These are phyloP conservation scores for Pterocarpus macrocarpus DNA, from an alignment of 306 rosid species.

Conservation along the genomic window DNA sequence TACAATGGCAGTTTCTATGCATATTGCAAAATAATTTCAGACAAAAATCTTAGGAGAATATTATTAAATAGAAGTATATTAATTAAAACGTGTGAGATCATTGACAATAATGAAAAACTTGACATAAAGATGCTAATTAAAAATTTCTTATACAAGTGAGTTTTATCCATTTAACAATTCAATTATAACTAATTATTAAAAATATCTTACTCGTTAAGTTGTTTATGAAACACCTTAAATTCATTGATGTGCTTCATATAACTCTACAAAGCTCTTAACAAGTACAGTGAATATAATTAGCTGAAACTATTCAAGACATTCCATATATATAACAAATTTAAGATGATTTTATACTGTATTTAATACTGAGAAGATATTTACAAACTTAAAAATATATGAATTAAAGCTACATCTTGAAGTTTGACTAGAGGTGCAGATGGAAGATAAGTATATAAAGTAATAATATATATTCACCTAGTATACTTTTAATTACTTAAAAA, in stretches of 20 bases:
- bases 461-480: not conserved
- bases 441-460: no score
- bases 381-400: not conserved
- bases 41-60: not conserved
- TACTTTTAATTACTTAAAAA: not conserved
- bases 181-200: not conserved
- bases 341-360: not conserved
- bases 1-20: not conserved
- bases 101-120: not conserved
- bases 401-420: not conserved
- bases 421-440: not conserved
- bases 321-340: not conserved
- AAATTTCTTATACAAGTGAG: not conserved
- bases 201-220: not conserved
- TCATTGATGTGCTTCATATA: not conserved
- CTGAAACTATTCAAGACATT: not conserved
- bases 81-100: slow-evolving; percentile 7
- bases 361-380: not conserved
- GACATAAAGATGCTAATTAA: not conserved
- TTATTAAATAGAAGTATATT: not conserved
- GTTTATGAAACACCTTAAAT: no score
- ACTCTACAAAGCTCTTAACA: not conserved
- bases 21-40: slow-evolving; percentile 2
- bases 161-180: not conserved
- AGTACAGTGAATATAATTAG: not conserved